Evolutionary conservation across 106 monocot genomes (phyloP).

Genomic region (Dioscorea alata): DNA sequence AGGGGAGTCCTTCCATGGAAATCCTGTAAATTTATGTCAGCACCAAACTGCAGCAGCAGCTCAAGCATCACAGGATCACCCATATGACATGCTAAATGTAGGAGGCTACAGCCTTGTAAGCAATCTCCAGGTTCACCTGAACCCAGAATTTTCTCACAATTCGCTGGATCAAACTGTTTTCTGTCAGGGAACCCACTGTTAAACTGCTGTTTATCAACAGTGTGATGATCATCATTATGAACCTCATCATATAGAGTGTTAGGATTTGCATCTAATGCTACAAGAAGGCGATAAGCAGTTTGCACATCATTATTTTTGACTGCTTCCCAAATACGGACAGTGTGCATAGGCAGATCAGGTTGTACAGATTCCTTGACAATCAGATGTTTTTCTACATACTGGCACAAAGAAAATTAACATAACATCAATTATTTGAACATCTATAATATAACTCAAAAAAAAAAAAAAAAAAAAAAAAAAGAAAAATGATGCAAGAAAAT

Average conservation of each 20-base stretch:
- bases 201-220: slow-evolving; percentile 12
- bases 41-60: slow-evolving; percentile 82
- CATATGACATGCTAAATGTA: slow-evolving; percentile 84
- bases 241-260: slow-evolving; percentile 63
- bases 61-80: slow-evolving; percentile 72
- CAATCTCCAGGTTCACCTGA: slow-evolving; percentile 49
- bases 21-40: slow-evolving; percentile 72
- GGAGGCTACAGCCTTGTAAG: slow-evolving; percentile 66
- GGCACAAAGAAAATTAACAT: slow-evolving; percentile 12
- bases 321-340: slow-evolving; percentile 62
- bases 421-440: background rate
- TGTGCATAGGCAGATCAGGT: slow-evolving; percentile 17
- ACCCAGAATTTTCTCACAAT: slow-evolving; percentile 41
- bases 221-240: slow-evolving; percentile 25
- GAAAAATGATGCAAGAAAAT: too few species aligned
- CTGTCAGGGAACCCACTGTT: slow-evolving; percentile 8
- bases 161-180: slow-evolving; percentile 44
- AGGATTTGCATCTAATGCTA: slow-evolving; percentile 47
- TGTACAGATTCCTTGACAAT: slow-evolving; percentile 39
- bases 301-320: slow-evolving; percentile 55
- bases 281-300: slow-evolving; percentile 61
- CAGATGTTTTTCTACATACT: slow-evolving; percentile 77
- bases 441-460: too few species aligned
- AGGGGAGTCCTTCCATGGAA: slow-evolving; percentile 90
- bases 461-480: too few species aligned